Base-by-base conservation (phyloP, 164 flowering plant species). In the Stephania yunnanensis region DNA sequence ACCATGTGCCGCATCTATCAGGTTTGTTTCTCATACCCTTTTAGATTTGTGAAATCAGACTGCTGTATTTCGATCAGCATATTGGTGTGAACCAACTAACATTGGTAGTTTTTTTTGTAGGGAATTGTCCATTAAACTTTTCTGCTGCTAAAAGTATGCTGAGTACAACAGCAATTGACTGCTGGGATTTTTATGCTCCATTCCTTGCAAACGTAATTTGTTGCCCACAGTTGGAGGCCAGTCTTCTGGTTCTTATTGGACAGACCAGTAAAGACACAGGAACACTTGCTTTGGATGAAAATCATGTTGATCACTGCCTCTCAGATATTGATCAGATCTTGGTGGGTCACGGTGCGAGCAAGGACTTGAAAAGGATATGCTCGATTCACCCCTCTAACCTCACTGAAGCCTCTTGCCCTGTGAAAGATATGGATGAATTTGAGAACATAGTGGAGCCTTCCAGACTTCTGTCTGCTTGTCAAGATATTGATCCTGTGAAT, bases 141-240 rank as follows among this genome's bases (percentile, higher is more conserved):
- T 84, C 89, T 29, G 90, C 90, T 67, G 88, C 88, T 45, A 82
- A 88, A 71, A 89, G 79, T 75, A 80, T 91, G 88, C 85, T 95
- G 87, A 82, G 77, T 67, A 82, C 79, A 69, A 87, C 98, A 25
- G 79, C 99, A 31, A 81, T 82, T 73, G 97, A 95, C 81, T 95
- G 99, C 76, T 85, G 81, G 79, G 79, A 86, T 6, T 76, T 70
- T 17, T 88, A 92, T 83, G 99, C 99, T 13, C 90, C 96, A 52
- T 81, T 83, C 72, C 78, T 95, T 65, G 96, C 98, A 46, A 88
- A 93, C 81, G 94, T 93, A 67, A 85, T 95, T 58, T 95, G 99
- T 77, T 95, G 99, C 78, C 99, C 99, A 1, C 99, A 95, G 76
- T 78, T 92, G 78, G 88, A 90, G 53, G 91, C 98, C 45, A 89